phyloP scores from a whole-genome alignment of 495 filamentous ascomycete genomes.

The Aspergillus heteromorphus region DNA sequence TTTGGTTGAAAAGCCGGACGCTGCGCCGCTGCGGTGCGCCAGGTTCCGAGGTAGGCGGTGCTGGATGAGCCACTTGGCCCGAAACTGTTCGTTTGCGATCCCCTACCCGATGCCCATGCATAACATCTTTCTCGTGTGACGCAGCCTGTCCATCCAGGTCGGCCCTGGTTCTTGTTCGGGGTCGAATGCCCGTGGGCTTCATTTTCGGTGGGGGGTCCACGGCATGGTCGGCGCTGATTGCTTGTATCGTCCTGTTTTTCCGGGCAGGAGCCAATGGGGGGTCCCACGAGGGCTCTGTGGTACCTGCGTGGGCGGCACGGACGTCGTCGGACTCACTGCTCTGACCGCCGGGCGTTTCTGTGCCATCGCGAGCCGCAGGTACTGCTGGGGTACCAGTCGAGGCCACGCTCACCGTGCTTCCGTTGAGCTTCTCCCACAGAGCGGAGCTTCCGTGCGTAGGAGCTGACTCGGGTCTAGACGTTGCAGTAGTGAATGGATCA shows the following conservation, averaged over 20 bases:
- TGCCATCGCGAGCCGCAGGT: conserved; percentile 33
- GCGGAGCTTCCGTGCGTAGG: conserved; percentile 45
- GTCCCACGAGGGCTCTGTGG: conserved; percentile 40
- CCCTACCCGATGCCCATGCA: conserved; percentile 29
- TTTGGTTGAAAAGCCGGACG: conserved; percentile 68
- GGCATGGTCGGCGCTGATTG: conserved; percentile 42
- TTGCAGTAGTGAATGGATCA: conserved; percentile 45
- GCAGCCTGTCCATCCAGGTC: conserved; percentile 45
- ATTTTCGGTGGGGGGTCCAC: conserved; percentile 62
- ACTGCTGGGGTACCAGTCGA: conserved; percentile 21
- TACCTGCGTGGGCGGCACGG: conserved; percentile 29
- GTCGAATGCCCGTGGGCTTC: conserved; percentile 48
- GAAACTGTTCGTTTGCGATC: conserved; percentile 83
- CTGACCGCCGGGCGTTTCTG: conserved; percentile 39
- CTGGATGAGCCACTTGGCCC: conserved; percentile 66
- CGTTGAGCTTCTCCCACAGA: conserved; percentile 54
- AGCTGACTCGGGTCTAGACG: conserved; percentile 35
- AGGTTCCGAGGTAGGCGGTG: conserved; percentile 52
- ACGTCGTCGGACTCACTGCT: conserved; percentile 42
- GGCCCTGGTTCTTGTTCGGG: conserved; percentile 43
- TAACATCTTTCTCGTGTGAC: conserved; percentile 31
- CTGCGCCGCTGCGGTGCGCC: conserved; percentile 72
- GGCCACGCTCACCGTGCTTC: conserved; percentile 37
- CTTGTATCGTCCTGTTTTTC: conserved; percentile 54
- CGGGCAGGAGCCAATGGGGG: conserved; percentile 65